Percentiles rank a stretch among this genome's conserved stretches.
phyloP scores from a whole-genome alignment of 2,329 filamentous ascomycete genomes.

The Calonectria leucothoes region DNA sequence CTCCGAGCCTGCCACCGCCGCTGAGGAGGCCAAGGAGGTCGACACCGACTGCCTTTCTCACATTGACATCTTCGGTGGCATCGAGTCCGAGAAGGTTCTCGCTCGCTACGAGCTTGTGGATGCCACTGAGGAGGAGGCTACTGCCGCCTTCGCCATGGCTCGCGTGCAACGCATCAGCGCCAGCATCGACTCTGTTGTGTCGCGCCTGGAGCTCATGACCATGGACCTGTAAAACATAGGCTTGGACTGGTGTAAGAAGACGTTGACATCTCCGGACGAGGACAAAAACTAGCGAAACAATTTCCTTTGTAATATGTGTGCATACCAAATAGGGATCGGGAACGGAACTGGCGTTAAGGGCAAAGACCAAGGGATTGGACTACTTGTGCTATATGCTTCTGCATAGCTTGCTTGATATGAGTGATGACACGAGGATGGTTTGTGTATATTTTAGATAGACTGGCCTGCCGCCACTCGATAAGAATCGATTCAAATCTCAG shows the following conservation, averaged over 20 bases:
- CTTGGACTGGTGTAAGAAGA: not conserved
- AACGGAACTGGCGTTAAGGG: conserved; percentile 37
- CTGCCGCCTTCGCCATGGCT: conserved; percentile 58
- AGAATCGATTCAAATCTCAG: conserved; percentile 32
- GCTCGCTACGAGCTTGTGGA: conserved; percentile 74
- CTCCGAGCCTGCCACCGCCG: conserved; percentile 48
- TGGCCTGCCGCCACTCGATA: conserved; percentile 41
- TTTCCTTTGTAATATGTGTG: conserved; percentile 39
- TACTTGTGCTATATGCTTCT: conserved; percentile 29
- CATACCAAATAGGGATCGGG: conserved; percentile 34
- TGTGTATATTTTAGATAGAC: conserved; percentile 45
- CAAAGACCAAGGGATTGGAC: conserved; percentile 32
- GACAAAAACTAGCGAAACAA: conserved; percentile 36
- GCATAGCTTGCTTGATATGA: conserved; percentile 42
- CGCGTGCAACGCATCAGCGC: conserved; percentile 63
- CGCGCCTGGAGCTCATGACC: conserved; percentile 53
- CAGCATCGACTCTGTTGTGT: conserved; percentile 48
- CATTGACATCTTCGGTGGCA: conserved; percentile 61
- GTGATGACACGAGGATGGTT: conserved; percentile 41
- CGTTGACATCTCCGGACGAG: conserved; percentile 18
- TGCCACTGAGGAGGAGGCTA: conserved; percentile 60
- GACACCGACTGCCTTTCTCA: conserved; percentile 55
- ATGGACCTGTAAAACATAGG: conserved; percentile 43
- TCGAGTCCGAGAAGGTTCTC: conserved; percentile 73
- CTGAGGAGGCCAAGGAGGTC: conserved; percentile 50